Evolutionary conservation across 148 eudicot species (phyloP).

Genomic region (Camellia sinensis): DNA sequence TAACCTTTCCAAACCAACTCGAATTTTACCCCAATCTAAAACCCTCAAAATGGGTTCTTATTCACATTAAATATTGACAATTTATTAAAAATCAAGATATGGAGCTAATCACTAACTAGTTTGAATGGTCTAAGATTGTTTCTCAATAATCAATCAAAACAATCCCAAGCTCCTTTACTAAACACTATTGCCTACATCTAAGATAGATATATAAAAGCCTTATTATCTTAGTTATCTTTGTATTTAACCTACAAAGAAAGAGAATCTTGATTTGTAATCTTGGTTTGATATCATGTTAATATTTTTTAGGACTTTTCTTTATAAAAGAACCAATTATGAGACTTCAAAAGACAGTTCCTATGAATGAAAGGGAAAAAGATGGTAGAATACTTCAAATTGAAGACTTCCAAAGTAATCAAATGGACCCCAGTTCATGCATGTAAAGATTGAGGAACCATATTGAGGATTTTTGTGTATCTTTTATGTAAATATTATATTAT

Average conservation of each 20-base stretch:
- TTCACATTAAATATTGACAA: not conserved
- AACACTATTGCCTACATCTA: not conserved
- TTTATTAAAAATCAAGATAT: not conserved
- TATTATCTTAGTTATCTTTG: not conserved
- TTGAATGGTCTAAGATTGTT: constrained; percentile 3
- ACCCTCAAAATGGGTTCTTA: not conserved
- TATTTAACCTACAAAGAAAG: not conserved
- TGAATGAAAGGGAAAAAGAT: no score
- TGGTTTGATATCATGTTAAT: not conserved
- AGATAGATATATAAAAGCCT: not conserved
- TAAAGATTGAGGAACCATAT: no score
- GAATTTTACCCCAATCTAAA: not conserved
- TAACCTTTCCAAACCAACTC: no score
- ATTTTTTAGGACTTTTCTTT: not conserved
- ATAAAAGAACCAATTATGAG: not conserved
- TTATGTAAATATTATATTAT: not conserved
- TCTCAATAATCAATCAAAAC: not conserved
- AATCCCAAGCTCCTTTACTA: not conserved
- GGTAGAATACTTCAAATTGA: no score
- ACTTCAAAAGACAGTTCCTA: not conserved
- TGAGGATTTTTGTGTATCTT: not conserved
- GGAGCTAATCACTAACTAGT: not conserved
- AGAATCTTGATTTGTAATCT: not conserved
- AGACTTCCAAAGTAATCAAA: not conserved
- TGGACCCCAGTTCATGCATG: not conserved